A percentile compares a stretch with the other conserved stretches of the same genome.
These are phyloP conservation scores for Stylosanthes scabra DNA, from an alignment of 331 rosid species.

Conservation along the genomic window DNA sequence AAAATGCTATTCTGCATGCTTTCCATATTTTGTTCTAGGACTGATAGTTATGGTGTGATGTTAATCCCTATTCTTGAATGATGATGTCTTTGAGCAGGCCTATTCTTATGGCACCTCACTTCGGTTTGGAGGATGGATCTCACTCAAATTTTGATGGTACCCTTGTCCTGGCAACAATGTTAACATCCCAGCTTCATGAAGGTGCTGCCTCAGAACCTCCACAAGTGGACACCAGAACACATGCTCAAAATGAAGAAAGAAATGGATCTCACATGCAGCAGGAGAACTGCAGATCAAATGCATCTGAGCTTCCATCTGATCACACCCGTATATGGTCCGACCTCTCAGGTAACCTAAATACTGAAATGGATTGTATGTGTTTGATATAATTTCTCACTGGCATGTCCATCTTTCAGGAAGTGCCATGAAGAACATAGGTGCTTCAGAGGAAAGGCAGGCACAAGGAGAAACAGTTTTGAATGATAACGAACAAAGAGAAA, in stretches of 20 bases:
- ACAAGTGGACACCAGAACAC: conserved; percentile 47
- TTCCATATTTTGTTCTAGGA: conserved; percentile 1
- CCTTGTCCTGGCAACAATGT: conserved; percentile 96
- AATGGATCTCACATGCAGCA: conserved; percentile 54
- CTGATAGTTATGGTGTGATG: conserved; percentile 32
- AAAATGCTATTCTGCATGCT: conserved; percentile 2
- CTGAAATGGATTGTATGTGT: conserved; percentile 23
- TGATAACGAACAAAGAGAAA: conserved; percentile 63
- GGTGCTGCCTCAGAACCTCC: conserved; percentile 65
- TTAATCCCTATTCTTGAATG: conserved; percentile 35
- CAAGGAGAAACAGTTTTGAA: conserved; percentile 58
- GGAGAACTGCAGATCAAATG: conserved; percentile 55
- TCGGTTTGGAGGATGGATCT: conserved; percentile 81
- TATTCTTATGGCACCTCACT: conserved; percentile 84
- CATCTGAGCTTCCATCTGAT: conserved; percentile 80
- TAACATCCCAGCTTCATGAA: conserved; percentile 77
- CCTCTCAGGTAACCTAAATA: conserved; percentile 71
- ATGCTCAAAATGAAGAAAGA: conserved; percentile 56
- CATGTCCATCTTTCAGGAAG: conserved; percentile 57
- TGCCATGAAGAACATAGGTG: conserved; percentile 57
- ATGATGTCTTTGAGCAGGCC: conserved; percentile 66
- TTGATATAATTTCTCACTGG: conserved; percentile 42
- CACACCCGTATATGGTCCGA: conserved; percentile 97
- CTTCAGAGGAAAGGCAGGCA: conserved; percentile 59
- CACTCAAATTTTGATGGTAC: conserved; percentile 87